Percentiles rank a stretch among this genome's conserved stretches.
These are phyloP conservation scores for Candolleomyces eurysporus DNA, from an alignment of 768 basidiomycete genomes.

Conservation along the genomic window DNA sequence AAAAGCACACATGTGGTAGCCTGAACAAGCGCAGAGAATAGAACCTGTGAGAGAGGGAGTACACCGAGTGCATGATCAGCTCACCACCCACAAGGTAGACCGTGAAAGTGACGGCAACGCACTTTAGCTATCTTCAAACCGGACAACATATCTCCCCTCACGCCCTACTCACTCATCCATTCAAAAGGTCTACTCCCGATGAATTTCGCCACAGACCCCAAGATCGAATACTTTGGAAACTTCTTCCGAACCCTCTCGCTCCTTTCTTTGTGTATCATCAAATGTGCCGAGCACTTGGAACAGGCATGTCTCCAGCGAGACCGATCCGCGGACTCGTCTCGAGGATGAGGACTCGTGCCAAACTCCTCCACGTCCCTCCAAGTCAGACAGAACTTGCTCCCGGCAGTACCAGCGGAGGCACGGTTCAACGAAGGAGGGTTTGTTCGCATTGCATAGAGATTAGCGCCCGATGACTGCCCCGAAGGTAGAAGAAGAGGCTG, in stretches of 20 bases:
- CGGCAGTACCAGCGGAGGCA: background rate
- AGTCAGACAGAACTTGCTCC: conserved; percentile 17
- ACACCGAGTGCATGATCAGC: too few species aligned
- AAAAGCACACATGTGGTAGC: too few species aligned
- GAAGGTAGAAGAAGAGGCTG: too few species aligned
- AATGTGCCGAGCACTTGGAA: conserved; percentile 25
- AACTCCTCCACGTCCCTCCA: conserved; percentile 30
- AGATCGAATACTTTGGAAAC: conserved; percentile 35
- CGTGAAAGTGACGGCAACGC: too few species aligned
- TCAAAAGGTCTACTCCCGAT: conserved; percentile 31
- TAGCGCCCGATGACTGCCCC: background rate
- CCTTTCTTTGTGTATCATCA: conserved; percentile 28
- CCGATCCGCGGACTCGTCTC: conserved; percentile 37
- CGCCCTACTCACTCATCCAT: too few species aligned
- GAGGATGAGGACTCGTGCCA: conserved; percentile 34
- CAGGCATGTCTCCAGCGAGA: conserved; percentile 27
- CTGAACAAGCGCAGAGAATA: too few species aligned
- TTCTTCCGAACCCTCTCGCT: conserved; percentile 37
- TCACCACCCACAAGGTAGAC: too few species aligned
- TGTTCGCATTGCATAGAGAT: background rate
- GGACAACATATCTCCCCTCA: too few species aligned
- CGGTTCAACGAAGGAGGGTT: background rate
- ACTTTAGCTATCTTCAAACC: too few species aligned
- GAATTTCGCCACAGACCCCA: conserved; percentile 37
- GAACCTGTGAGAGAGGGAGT: too few species aligned